Evolutionary conservation across 1,284 basidiomycete species (phyloP), one percentile per base, ranked within the genome.

Genomic region (Ganoderma boninense): DNA sequence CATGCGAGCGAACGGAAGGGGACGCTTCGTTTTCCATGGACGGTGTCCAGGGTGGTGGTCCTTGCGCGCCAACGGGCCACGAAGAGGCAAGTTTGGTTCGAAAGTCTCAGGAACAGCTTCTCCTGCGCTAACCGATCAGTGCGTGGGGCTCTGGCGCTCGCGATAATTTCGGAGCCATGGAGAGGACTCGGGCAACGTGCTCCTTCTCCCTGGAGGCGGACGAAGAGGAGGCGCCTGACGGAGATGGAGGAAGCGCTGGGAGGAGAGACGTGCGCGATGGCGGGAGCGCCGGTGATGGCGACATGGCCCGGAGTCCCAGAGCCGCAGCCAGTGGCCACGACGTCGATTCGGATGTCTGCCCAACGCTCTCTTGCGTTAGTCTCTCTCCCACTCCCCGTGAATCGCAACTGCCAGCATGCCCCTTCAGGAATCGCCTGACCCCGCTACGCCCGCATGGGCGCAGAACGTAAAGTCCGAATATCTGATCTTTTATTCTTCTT

Each of bases 401-500:
- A 62, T 13, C 40, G 1, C 60, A 62, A 42, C 60, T 14, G 40
- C 40, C 23, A 42, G 23, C 62, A 83, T 83, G 82, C 81, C 82
- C 38, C 71, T 83, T 57, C 75, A 76, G 42, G 75, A 78, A 40
- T 77, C 78, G 13, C 67, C 74, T 66, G 80, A 84, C 63, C 82
- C 83, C 23, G 73, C 78, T 35, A 74, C 81, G 10, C 80, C 89
- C 56, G 75, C 73, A 52, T 75, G 77, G 56, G 74, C 77, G 49
- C 64, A 78, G 64, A 77, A 80, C 40, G 81, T 82, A 4, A 79
- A 84, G n/a, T 87, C 89, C 49, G 78, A 83, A 16, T 92, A 85
- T 73, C 71, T 93, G 40, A 81, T 94, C 42, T 92, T 94, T 78
- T 93, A 89, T 71, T 87, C 92, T 11, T 92, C 90, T 18, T 46